Percentiles rank a stretch among this genome's conserved stretches.
These are phyloP conservation scores for Mucor plumbeus DNA, from an alignment of 371 early-diverging fungal species.

Conservation along the genomic window DNA sequence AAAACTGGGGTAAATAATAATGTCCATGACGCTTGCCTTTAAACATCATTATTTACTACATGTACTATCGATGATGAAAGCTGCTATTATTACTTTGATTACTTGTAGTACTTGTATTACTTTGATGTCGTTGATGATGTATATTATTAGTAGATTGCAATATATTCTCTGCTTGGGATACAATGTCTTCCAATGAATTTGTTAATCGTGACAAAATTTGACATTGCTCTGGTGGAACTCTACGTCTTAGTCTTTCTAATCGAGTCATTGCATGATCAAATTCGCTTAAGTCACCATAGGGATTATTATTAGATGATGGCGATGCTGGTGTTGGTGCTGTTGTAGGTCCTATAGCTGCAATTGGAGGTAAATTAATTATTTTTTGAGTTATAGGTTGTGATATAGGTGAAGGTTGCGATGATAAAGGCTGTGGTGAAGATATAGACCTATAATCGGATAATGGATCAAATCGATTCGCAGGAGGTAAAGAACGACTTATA, in stretches of 20 bases:
- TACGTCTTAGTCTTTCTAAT: conserved; percentile 31
- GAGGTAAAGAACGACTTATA: conserved; percentile 16
- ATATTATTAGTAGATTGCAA: conserved; percentile 9
- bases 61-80: not conserved
- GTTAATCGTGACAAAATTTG: conserved; percentile 25
- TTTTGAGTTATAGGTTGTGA: not conserved
- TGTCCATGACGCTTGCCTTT: no score
- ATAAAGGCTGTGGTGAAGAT: conserved; percentile 1
- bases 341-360: not conserved
- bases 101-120: not conserved
- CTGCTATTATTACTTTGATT: not conserved
- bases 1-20: no score
- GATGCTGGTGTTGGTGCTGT: not conserved
- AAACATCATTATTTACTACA: no score
- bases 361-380: conserved; percentile 1
- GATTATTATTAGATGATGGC: conserved; percentile 10
- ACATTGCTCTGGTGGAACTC: conserved; percentile 30
- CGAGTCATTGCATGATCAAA: conserved; percentile 34
- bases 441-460: conserved; percentile 29
- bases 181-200: conserved; percentile 29
- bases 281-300: conserved; percentile 28
- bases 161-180: conserved; percentile 28
- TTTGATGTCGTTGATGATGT: not conserved
- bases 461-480: conserved; percentile 28
- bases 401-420: conserved; percentile 1